Base-by-base conservation (phyloP, 2,329 filamentous ascomycete species). In the Stachybotrys echinatus region DNA sequence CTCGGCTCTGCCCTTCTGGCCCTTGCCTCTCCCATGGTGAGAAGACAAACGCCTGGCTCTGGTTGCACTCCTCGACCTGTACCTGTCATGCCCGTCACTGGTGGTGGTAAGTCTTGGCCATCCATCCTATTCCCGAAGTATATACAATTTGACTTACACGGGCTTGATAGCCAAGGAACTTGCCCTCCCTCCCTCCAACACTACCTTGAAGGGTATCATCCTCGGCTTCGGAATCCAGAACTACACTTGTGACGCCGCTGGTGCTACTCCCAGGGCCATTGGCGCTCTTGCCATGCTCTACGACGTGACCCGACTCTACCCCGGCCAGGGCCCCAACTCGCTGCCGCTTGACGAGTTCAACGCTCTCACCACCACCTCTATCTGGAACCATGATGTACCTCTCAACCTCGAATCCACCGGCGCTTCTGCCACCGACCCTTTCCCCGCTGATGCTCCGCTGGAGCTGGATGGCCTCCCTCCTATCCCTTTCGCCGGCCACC, bases 141-240 rank as follows among this genome's bases (percentile, higher is more conserved):
- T n/a, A n/a, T 38, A 34, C 27, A 8, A 10, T 5, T 34, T 8
- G 27, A 55, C 54, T 59, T 54, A 62, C 53, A 56, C 21, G 14
- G 10, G 14, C 12, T 20, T 14, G 18, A 2, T 46, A 75, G 71
- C 63, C 37, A 60, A 58, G 21, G 69, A 80, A 47, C 75, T 83
- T 23, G 63, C 72, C n/a, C 52, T 64, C 4, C 72, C 72, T 1
- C 55, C 74, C 3, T 53, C 66, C 10, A 61, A 61, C 53, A 58
- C 71, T 42, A 62, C 63, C 5, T 68, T 83, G 37, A 75, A 79
- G 62, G 69, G 76, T 68, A 77, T 87, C 54, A 75, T 74, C 50
- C 67, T 87, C 40, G 84, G 83, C 56, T 77, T 84, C 57, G 84
- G 84, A 50, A 78, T 84, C 58, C 84, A 87, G 61, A 87, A 87